A percentile compares a stretch with the other conserved stretches of the same genome.
These are phyloP conservation scores for Artemisia annua DNA, from an alignment of 129 eudicot genomes.

Conservation along the genomic window DNA sequence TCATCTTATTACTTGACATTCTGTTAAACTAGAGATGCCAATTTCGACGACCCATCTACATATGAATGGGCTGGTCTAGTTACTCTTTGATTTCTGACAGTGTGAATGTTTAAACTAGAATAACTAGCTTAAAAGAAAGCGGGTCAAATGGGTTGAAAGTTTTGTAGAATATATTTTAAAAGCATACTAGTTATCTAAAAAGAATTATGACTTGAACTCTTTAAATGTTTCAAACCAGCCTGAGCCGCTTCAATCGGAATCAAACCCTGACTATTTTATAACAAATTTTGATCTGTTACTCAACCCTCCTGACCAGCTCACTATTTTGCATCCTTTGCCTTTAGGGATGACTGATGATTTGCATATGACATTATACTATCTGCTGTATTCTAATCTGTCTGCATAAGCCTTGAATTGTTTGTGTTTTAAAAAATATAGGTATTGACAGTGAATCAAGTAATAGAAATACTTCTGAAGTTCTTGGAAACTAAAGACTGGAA, in stretches of 20 bases:
- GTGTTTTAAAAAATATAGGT: constrained; percentile 47
- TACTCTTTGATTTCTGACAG: too few relatives aligned
- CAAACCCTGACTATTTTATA: not conserved
- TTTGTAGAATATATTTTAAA: too few relatives aligned
- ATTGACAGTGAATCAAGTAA: constrained; percentile 94
- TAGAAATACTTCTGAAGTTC: constrained; percentile 83
- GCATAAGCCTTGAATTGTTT: constrained; percentile 5
- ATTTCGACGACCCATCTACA: not conserved
- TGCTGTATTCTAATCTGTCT: too few relatives aligned
- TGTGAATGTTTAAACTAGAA: too few relatives aligned
- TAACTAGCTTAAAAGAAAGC: too few relatives aligned
- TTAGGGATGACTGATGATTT: too few relatives aligned
- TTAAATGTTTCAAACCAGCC: not conserved
- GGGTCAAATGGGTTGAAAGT: too few relatives aligned
- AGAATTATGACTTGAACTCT: not conserved
- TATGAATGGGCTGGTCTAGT: too few relatives aligned
- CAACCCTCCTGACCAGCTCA: not conserved
- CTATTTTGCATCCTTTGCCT: not conserved
- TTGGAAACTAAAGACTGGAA: constrained; percentile 95
- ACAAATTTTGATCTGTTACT: not conserved
- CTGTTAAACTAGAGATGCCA: not conserved
- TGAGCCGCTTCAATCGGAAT: not conserved
- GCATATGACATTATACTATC: too few relatives aligned
- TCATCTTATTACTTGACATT: not conserved
- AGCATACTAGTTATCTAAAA: not conserved